Evolutionary conservation across 2,329 filamentous ascomycete species (phyloP).

Genomic region (Scorias spongiosa): DNA sequence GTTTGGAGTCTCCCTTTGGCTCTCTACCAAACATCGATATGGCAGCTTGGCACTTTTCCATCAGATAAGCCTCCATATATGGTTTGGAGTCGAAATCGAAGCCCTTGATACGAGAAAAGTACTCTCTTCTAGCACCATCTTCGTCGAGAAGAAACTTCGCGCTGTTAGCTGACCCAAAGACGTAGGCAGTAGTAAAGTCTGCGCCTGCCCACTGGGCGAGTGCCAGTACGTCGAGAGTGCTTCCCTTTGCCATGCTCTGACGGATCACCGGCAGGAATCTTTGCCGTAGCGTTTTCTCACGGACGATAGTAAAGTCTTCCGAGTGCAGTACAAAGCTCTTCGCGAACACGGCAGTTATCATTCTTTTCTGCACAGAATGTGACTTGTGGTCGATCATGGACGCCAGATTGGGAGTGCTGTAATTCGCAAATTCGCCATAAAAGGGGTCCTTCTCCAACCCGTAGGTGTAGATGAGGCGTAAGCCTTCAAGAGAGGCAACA

Average conservation of each 20-base stretch:
- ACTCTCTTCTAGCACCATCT: conserved; percentile 35
- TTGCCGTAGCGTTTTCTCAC: conserved; percentile 11
- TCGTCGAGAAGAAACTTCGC: conserved; percentile 30
- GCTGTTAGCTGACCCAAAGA: conserved; percentile 1
- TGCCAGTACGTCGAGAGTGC: conserved; percentile 15
- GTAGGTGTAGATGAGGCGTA: conserved; percentile 54
- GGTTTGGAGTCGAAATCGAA: conserved; percentile 36
- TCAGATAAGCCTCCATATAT: conserved; percentile 51
- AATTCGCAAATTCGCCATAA: conserved; percentile 60
- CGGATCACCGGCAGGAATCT: conserved; percentile 44
- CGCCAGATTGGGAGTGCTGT: conserved; percentile 58
- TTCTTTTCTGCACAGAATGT: conserved; percentile 59
- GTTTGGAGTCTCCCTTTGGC: conserved; percentile 21
- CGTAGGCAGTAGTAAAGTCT: conserved; percentile 48
- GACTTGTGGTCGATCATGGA: conserved; percentile 45
- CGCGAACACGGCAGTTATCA: conserved; percentile 69
- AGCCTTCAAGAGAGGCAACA: conserved; percentile 21
- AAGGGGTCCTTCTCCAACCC: conserved; percentile 61
- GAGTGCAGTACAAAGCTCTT: conserved; percentile 43
- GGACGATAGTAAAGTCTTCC: conserved; percentile 46
- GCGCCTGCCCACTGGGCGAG: conserved; percentile 53
- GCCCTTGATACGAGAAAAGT: conserved; percentile 39
- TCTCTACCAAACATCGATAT: neutral
- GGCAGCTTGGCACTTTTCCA: conserved; percentile 37
- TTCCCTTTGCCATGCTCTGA: conserved; percentile 35